Percentiles rank a stretch among this genome's conserved stretches.
These are phyloP conservation scores for Cladosporium sp. DNA, from an alignment of 2,329 filamentous ascomycete species.

Conservation along the genomic window DNA sequence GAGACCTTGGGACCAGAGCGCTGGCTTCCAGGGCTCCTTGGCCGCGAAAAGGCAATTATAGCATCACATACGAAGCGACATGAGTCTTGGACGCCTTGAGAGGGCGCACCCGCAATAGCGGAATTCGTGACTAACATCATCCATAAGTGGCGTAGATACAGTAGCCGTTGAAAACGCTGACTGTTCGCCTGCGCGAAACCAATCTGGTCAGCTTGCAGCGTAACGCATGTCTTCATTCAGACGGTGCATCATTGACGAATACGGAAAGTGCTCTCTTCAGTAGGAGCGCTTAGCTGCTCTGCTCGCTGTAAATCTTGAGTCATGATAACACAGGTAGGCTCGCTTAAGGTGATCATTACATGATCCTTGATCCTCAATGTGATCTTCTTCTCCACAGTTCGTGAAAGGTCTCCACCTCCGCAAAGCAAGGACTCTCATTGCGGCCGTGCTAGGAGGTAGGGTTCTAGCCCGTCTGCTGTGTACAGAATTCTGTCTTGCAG, in stretches of 20 bases:
- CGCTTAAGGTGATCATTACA: background rate
- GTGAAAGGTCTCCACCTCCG: background rate
- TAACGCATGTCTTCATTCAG: too few species aligned
- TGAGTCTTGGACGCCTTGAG: background rate
- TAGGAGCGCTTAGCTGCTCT: background rate
- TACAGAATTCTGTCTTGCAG: too few species aligned
- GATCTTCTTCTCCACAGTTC: background rate
- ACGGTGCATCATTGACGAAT: too few species aligned
- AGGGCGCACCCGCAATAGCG: too few species aligned
- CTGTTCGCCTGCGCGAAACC: too few species aligned
- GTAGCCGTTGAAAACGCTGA: too few species aligned
- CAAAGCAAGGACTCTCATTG: background rate
- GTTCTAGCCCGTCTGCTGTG: too few species aligned
- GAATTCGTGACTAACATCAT: background rate
- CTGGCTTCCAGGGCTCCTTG: background rate
- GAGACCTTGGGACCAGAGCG: slow-evolving; percentile 5
- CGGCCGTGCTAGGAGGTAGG: too few species aligned
- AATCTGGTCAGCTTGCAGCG: too few species aligned
- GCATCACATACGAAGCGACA: background rate
- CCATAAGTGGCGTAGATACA: background rate
- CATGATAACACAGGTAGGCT: background rate
- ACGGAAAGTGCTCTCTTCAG: too few species aligned
- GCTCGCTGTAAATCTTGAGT: background rate
- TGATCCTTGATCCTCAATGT: background rate
- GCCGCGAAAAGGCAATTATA: background rate